Percentiles rank a stretch among this genome's conserved stretches.
These are phyloP conservation scores for Pisolithus microcarpus DNA, from an alignment of 768 basidiomycete species.

Conservation along the genomic window DNA sequence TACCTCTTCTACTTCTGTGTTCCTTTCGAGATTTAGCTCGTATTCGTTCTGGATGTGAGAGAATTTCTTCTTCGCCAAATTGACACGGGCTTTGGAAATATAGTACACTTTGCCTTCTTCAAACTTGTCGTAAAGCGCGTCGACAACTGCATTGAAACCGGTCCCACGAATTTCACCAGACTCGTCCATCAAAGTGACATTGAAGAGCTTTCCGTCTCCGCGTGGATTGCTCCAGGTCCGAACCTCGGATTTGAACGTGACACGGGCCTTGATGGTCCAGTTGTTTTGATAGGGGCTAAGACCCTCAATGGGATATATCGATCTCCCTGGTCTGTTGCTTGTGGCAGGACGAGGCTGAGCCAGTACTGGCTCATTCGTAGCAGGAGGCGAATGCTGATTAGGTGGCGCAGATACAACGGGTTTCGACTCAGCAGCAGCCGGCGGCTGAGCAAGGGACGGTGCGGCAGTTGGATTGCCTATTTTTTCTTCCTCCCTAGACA, in stretches of 20 bases:
- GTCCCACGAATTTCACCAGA: slow-evolving; percentile 88
- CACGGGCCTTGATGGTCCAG: slow-evolving; percentile 96
- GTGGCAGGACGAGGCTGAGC: slow-evolving; percentile 5
- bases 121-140: slow-evolving; percentile 75
- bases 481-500: slow-evolving; percentile 54
- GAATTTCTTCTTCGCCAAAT: slow-evolving; percentile 96
- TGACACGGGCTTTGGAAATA: slow-evolving; percentile 84
- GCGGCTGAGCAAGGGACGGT: slow-evolving; percentile 24
- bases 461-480: slow-evolving; percentile 57
- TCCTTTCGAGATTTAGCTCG: slow-evolving; percentile 78
- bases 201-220: slow-evolving; percentile 95
- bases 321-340: slow-evolving; percentile 17
- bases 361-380: slow-evolving; percentile 9
- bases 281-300: slow-evolving; percentile 96
- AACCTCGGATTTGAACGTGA: slow-evolving; percentile 84
- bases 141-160: slow-evolving; percentile 81
- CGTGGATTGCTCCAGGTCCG: slow-evolving; percentile 81
- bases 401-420: background rate
- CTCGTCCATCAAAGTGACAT: slow-evolving; percentile 89
- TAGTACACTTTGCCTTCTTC: slow-evolving; percentile 92
- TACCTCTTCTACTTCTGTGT: slow-evolving; percentile 83
- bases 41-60: slow-evolving; percentile 87
- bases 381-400: slow-evolving; percentile 16
- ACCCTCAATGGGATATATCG: slow-evolving; percentile 81
- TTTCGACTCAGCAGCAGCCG: slow-evolving; percentile 3